Evolutionary conservation across 2,329 filamentous ascomycete genomes (phyloP).

Genomic region (Aspergillaceae sp.): DNA sequence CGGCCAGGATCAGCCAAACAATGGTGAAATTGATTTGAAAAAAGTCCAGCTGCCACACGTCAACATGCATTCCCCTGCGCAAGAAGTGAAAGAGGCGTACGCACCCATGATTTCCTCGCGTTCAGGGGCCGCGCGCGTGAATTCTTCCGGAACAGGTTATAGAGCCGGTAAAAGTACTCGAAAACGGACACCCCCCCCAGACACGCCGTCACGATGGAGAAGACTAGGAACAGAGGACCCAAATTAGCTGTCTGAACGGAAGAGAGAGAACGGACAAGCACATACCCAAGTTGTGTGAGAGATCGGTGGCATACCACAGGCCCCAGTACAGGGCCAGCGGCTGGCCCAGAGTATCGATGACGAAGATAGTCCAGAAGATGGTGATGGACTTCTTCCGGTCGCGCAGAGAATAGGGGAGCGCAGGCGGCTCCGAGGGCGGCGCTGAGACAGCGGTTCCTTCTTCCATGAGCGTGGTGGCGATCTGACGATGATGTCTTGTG

Average conservation of each 20-base stretch:
- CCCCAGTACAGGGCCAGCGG: constrained; percentile 54
- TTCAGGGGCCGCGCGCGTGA: constrained; percentile 34
- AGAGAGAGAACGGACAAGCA: constrained; percentile 1
- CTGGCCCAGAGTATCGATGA: constrained; percentile 51
- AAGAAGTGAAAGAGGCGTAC: not conserved
- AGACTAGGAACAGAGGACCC: constrained; percentile 20
- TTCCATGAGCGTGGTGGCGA: constrained; percentile 23
- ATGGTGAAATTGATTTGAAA: constrained; percentile 41
- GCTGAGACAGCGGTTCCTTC: constrained; percentile 17
- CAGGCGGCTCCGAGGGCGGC: constrained; percentile 32
- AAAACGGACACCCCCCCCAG: constrained; percentile 36
- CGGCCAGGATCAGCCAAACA: constrained; percentile 36
- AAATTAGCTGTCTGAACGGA: not conserved
- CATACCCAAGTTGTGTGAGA: constrained; percentile 37
- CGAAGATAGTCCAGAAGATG: constrained; percentile 52
- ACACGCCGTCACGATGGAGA: constrained; percentile 34
- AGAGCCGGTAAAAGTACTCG: constrained; percentile 37
- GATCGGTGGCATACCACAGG: constrained; percentile 49
- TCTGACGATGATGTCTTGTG: constrained; percentile 6
- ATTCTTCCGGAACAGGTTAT: constrained; percentile 29
- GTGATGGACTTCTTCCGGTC: constrained; percentile 48
- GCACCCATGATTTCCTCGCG: constrained; percentile 36
- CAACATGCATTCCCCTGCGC: constrained; percentile 3
- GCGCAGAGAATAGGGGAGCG: constrained; percentile 49
- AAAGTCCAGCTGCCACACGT: constrained; percentile 31